phyloP scores from a whole-genome alignment of 768 basidiomycete species.

The Nidularia pulvinata region DNA sequence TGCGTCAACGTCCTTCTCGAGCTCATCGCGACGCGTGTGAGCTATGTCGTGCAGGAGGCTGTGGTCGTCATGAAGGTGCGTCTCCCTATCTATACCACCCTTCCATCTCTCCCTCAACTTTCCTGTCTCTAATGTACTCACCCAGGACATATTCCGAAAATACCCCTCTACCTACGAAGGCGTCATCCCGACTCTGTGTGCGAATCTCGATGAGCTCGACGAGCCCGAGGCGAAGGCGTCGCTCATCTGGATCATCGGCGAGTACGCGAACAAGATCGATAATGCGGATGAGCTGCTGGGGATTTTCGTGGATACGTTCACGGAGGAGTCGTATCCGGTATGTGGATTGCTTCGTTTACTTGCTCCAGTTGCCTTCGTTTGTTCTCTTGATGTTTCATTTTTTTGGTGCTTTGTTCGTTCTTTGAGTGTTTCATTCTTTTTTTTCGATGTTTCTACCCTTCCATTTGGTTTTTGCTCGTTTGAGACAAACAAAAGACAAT shows the following conservation, averaged over 20 bases:
- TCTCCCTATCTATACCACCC: background rate
- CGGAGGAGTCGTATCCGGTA: conserved; percentile 91
- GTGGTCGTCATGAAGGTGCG: conserved; percentile 98
- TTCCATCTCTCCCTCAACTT: background rate
- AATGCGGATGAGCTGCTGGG: conserved; percentile 93
- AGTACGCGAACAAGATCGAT: conserved; percentile 97
- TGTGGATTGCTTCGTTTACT: conserved; percentile 15
- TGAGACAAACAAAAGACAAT: background rate
- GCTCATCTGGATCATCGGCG: conserved; percentile 98
- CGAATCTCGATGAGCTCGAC: conserved; percentile 94
- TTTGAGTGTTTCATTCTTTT: too few relatives aligned
- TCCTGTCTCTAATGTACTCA: background rate
- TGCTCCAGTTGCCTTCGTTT: background rate
- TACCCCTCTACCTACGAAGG: conserved; percentile 97
- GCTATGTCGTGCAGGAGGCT: conserved; percentile 98
- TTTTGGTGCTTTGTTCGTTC: too few relatives aligned
- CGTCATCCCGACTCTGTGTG: conserved; percentile 92
- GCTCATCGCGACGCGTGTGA: conserved; percentile 89
- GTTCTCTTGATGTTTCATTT: too few relatives aligned
- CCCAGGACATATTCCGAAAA: conserved; percentile 95
- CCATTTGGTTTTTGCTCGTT: conserved; percentile 5
- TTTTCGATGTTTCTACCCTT: too few relatives aligned
- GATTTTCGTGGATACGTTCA: conserved; percentile 91
- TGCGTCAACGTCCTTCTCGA: conserved; percentile 95
- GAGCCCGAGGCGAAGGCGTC: conserved; percentile 99